Percentiles rank a stretch among this genome's conserved stretches.
phyloP scores from a whole-genome alignment of 441 rosid species.

The Adansonia grandidieri region DNA sequence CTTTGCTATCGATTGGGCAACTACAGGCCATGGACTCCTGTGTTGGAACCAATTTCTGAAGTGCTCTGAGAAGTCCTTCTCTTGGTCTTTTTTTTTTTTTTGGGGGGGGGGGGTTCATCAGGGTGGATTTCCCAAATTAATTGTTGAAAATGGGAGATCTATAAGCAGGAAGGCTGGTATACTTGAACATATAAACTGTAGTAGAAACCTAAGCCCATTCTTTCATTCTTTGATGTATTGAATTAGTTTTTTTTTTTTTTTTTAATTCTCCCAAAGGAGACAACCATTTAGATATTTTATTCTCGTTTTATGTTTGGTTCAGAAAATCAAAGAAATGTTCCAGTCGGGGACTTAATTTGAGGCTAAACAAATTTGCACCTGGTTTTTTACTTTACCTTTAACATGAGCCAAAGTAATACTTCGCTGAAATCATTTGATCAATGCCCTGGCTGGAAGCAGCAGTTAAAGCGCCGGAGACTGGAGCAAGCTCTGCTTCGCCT shows the following conservation, averaged over 20 bases:
- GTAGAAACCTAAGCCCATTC: not conserved
- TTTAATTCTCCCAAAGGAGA: not conserved
- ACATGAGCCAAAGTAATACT: not conserved
- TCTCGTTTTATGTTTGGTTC: not conserved
- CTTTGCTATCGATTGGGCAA: slow-evolving; percentile 25
- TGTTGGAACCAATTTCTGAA: slow-evolving; percentile 48
- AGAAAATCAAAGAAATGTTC: not conserved
- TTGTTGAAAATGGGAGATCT: not conserved
- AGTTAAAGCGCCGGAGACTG: no score
- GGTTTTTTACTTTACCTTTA: not conserved
- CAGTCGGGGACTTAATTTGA: not conserved
- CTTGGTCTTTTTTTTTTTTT: not conserved
- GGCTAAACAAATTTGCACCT: not conserved
- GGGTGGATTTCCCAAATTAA: not conserved
- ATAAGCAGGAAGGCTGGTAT: not conserved
- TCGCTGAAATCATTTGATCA: not conserved
- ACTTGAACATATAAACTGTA: not conserved
- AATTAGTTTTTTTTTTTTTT: no score
- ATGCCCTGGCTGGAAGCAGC: not conserved
- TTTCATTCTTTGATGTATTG: not conserved
- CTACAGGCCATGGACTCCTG: slow-evolving; percentile 41
- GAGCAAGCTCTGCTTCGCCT: no score
- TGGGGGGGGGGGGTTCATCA: not conserved
- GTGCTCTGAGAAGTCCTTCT: slow-evolving; percentile 1
- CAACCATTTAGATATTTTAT: not conserved